phyloP scores from a whole-genome alignment of 2,329 filamentous ascomycete species.

The Passalora sequoiae region DNA sequence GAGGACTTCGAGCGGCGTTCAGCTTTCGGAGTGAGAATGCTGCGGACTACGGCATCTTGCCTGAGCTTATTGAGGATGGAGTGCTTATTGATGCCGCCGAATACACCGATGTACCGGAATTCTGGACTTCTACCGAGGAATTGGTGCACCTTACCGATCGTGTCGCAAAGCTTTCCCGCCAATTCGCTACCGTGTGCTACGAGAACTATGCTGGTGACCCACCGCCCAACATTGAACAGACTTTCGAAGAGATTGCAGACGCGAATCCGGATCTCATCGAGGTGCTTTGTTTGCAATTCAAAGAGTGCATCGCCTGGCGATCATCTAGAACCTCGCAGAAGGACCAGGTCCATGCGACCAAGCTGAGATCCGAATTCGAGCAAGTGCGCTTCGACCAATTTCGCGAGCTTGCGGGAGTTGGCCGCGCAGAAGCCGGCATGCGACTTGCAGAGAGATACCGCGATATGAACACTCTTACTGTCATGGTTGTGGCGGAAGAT shows the following conservation, averaged over 20 bases:
- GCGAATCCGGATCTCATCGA: slow-evolving; percentile 53
- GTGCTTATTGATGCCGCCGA: slow-evolving; percentile 52
- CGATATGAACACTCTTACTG: slow-evolving; percentile 59
- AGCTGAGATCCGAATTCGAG: slow-evolving; percentile 42
- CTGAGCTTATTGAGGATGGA: slow-evolving; percentile 54
- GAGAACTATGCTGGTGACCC: slow-evolving; percentile 31
- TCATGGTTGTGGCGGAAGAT: slow-evolving; percentile 44
- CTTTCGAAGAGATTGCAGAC: slow-evolving; percentile 45
- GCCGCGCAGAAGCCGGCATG: slow-evolving; percentile 54
- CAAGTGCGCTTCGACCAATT: slow-evolving; percentile 41
- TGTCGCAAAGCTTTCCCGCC: slow-evolving; percentile 40
- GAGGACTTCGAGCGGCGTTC: slow-evolving; percentile 58
- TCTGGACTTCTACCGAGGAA: slow-evolving; percentile 72
- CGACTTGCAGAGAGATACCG: slow-evolving; percentile 57
- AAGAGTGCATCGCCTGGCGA: slow-evolving; percentile 57
- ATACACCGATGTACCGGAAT: slow-evolving; percentile 61
- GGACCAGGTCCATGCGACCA: slow-evolving; percentile 44
- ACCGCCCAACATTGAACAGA: slow-evolving; percentile 23
- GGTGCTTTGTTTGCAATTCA: slow-evolving; percentile 53
- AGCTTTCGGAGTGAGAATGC: slow-evolving; percentile 68
- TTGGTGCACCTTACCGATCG: slow-evolving; percentile 37
- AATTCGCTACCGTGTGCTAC: slow-evolving; percentile 37
- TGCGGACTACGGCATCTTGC: slow-evolving; percentile 64
- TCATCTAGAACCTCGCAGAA: slow-evolving; percentile 49
- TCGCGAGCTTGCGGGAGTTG: slow-evolving; percentile 43